phyloP scores from a whole-genome alignment of 352 stramenopile genomes.

The Phytophthora brassicae region DNA sequence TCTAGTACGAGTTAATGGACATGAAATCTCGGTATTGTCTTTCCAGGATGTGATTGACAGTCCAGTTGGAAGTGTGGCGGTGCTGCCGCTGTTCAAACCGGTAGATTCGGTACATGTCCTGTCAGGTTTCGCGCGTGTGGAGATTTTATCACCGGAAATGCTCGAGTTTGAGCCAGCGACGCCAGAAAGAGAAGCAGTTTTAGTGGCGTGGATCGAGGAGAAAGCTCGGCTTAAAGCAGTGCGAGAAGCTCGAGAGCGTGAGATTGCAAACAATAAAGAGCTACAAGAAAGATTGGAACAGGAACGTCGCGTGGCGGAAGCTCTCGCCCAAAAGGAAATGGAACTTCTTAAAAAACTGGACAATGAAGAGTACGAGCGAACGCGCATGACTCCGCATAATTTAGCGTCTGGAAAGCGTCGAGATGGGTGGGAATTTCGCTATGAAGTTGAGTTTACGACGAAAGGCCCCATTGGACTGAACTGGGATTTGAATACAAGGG shows the following conservation, averaged over 20 bases:
- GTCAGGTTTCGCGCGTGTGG: constrained; percentile 59
- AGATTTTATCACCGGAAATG: constrained; percentile 51
- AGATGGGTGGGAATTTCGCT: constrained; percentile 63
- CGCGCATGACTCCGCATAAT: constrained; percentile 59
- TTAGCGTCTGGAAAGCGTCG: constrained; percentile 37
- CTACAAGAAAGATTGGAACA: constrained; percentile 37
- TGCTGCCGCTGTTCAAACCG: constrained; percentile 56
- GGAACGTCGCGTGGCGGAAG: constrained; percentile 33
- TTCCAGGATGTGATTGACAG: constrained; percentile 50
- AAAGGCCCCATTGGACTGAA: constrained; percentile 66
- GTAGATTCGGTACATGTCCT: constrained; percentile 38
- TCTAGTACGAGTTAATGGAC: constrained; percentile 50
- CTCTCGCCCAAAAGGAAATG: constrained; percentile 35
- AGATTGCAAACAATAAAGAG: constrained; percentile 35
- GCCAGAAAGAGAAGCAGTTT: constrained; percentile 23
- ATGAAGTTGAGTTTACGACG: constrained; percentile 58
- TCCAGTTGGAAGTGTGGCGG: constrained; percentile 36
- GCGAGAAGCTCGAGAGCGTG: constrained; percentile 34
- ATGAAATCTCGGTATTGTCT: constrained; percentile 40
- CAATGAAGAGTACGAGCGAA: constrained; percentile 46
- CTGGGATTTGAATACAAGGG: constrained; percentile 59
- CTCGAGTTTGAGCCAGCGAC: constrained; percentile 57
- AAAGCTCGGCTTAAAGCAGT: constrained; percentile 32
- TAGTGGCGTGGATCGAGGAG: constrained; percentile 41
- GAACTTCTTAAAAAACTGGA: constrained; percentile 39